Evolutionary conservation across 2,329 filamentous ascomycete genomes (phyloP).

Genomic region (Trichoderma sp.): DNA sequence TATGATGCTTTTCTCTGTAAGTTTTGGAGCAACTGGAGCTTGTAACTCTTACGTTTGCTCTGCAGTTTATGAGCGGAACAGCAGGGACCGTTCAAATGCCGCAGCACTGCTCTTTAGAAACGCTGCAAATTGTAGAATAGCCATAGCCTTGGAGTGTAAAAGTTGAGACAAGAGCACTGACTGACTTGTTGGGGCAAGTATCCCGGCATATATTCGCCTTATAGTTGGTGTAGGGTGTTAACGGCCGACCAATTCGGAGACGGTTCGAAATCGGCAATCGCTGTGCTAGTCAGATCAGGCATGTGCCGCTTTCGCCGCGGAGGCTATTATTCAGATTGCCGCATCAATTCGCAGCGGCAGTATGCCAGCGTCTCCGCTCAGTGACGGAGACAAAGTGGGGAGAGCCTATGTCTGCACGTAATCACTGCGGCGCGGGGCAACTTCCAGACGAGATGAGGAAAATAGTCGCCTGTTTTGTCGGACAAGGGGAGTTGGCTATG

Average conservation of each 20-base stretch:
- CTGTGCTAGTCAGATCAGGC: not conserved
- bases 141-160: not conserved
- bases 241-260: not conserved
- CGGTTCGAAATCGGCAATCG: not conserved
- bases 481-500: not conserved
- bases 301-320: slow-evolving; percentile 23
- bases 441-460: not conserved
- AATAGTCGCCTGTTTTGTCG: not conserved
- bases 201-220: not conserved
- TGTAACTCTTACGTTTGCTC: not conserved
- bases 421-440: not conserved
- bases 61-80: not conserved
- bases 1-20: not conserved
- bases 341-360: not conserved
- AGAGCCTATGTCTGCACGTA: not conserved
- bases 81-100: not conserved
- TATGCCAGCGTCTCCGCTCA: not conserved
- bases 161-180: not conserved
- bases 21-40: not conserved
- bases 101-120: not conserved
- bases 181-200: not conserved
- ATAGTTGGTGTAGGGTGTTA: not conserved
- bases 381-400: slow-evolving; percentile 2
- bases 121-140: not conserved
- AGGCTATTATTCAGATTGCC: not conserved